Base-by-base conservation (phyloP, 805 yeast species). In the Yarrowia sp. region DNA sequence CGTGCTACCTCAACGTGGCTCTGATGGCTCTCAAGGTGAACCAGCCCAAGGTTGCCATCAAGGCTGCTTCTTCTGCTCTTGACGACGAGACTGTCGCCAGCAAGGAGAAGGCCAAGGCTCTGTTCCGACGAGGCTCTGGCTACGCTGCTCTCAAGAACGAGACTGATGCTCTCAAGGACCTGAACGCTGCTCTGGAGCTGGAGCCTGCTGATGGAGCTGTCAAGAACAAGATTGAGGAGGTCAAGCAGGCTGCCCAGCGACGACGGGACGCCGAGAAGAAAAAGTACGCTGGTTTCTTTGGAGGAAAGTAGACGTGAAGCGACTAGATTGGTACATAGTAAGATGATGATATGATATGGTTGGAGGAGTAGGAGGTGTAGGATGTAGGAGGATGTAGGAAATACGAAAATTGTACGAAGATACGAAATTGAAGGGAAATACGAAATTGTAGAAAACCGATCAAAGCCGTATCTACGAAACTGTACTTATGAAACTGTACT, bases 51-150 rank as follows among this genome's bases (percentile, higher is more conserved):
- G 83, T 81, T 36, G 85, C 85, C 0, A 74, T 90, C 56, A 75
- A 78, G 40, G 84, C 88, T 4, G 81, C 96, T 4, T 78, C 85
- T 1, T 83, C 83, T 46, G 96, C 90, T 1, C 78, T 89, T 44
- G 88, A 82, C 48, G 82, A 82, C 28, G 88, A 85, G 28, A 65
- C 63, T 9, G 77, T 85, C 5, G 90, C 86, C 65, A 90, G 85
- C 54, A 83, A 85, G 67, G 85, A 91, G 24, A 83, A 83, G 73
- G 90, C 96, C 11, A 92, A 92, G 78, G 97, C 97, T 0, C 78
- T 83, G 46, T 92, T 88, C 79, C 86, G 98, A 74, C 86, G 92
- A 76, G 98, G 96, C 48, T 78, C 83, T 71, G 97, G 92, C 0
- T 82, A 87, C 71, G 74, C 84, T 66, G 76, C 82, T 16, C 78